A percentile compares a stretch with the other conserved stretches of the same genome.
Evolutionary conservation across 768 basidiomycete genomes (phyloP).

Genomic region (Fomitopsis pulvina): DNA sequence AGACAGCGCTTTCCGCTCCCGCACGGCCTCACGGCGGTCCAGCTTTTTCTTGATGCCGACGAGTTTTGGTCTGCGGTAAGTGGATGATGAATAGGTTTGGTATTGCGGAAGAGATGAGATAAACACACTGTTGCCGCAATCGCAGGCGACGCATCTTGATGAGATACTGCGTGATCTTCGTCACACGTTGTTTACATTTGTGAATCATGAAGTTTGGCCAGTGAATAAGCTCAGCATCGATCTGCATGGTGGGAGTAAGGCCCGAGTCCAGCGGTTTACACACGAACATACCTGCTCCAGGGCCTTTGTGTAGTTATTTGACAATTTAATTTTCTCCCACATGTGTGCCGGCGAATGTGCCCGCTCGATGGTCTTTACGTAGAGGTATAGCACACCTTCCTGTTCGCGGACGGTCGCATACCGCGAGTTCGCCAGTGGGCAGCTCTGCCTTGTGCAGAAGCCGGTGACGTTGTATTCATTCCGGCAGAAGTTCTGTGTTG

Average conservation of each 20-base stretch:
- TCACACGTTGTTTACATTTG: conserved; percentile 98
- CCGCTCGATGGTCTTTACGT: conserved; percentile 95
- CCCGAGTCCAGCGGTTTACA: neutral
- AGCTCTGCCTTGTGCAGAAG: conserved; percentile 89
- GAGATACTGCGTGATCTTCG: conserved; percentile 98
- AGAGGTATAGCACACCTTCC: conserved; percentile 91
- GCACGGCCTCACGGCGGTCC: conserved; percentile 84
- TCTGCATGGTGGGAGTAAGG: conserved; percentile 42
- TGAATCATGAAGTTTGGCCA: conserved; percentile 98
- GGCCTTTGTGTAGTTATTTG: conserved; percentile 92
- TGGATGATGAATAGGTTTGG: neutral
- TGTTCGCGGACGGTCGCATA: conserved; percentile 98
- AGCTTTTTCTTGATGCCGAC: conserved; percentile 96
- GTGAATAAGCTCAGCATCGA: conserved; percentile 91
- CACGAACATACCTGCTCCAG: conserved; percentile 72
- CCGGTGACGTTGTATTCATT: conserved; percentile 99
- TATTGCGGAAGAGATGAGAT: neutral
- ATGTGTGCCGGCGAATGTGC: conserved; percentile 94
- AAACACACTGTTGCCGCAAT: conserved; percentile 73
- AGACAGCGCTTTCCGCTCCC: conserved; percentile 93
- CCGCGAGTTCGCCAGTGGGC: conserved; percentile 95
- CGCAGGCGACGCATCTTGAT: conserved; percentile 96
- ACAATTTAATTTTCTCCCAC: conserved; percentile 95
- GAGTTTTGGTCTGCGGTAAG: conserved; percentile 68
- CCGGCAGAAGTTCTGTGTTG: conserved; percentile 95